Percentiles rank a stretch among this genome's conserved stretches.
Evolutionary conservation across 495 filamentous ascomycete genomes (phyloP).

Genomic region (Elaphomyces granulatus): DNA sequence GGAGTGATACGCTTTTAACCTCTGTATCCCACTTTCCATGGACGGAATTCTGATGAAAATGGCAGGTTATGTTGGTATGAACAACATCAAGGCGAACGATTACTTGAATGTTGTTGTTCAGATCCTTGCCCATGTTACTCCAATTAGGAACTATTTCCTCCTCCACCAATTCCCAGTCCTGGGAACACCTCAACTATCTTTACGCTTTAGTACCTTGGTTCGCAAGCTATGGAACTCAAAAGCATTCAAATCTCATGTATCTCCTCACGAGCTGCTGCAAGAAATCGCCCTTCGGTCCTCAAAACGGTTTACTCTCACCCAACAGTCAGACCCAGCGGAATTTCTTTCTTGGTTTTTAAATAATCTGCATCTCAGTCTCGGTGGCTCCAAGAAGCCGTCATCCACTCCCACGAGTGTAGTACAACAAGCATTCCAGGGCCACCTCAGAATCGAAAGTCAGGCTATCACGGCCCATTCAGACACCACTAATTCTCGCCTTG

Average conservation of each 20-base stretch:
- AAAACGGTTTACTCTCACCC: slow-evolving; percentile 82
- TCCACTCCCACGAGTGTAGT: slow-evolving; percentile 52
- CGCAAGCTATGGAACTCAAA: slow-evolving; percentile 97
- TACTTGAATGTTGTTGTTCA: slow-evolving; percentile 97
- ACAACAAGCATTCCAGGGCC: slow-evolving; percentile 86
- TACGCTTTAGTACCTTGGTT: slow-evolving; percentile 79
- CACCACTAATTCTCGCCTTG: slow-evolving; percentile 63
- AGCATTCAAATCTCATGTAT: slow-evolving; percentile 94
- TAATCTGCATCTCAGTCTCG: slow-evolving; percentile 80
- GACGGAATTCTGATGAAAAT: too few species aligned
- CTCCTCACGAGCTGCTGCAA: slow-evolving; percentile 91
- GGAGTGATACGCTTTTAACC: background rate
- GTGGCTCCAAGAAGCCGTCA: slow-evolving; percentile 75
- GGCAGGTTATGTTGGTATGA: slow-evolving; percentile 87
- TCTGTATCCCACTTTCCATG: too few species aligned
- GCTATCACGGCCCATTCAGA: slow-evolving; percentile 87
- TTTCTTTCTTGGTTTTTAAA: slow-evolving; percentile 97
- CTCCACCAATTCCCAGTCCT: slow-evolving; percentile 45
- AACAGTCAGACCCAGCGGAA: slow-evolving; percentile 89
- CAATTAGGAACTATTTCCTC: slow-evolving; percentile 86
- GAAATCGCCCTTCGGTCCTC: slow-evolving; percentile 81
- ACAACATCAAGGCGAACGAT: slow-evolving; percentile 99
- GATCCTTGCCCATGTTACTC: slow-evolving; percentile 75
- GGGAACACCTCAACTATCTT: slow-evolving; percentile 41
- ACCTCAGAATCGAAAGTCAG: slow-evolving; percentile 83